Percentiles rank a stretch among this genome's conserved stretches.
Evolutionary conservation across 2,329 filamentous ascomycete genomes (phyloP).

Genomic region (Bipolaris zeicola): DNA sequence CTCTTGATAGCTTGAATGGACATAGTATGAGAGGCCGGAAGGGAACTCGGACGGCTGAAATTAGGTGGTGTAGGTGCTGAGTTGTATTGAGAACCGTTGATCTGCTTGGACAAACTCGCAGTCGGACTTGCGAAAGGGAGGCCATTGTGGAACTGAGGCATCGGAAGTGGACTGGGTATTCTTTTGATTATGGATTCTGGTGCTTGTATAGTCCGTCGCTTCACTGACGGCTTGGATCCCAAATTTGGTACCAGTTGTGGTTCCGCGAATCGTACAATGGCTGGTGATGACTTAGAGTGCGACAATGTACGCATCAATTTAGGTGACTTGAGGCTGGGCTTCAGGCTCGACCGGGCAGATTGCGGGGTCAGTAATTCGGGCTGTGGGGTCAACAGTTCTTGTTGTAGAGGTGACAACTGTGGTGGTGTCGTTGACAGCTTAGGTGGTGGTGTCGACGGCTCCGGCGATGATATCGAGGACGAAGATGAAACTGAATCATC

Average conservation of each 20-base stretch:
- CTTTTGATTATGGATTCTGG: conserved; percentile 10
- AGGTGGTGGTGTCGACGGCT: background rate
- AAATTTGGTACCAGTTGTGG: conserved; percentile 21
- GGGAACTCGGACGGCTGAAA: conserved; percentile 5
- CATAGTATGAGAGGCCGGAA: conserved; percentile 11
- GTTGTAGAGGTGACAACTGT: background rate
- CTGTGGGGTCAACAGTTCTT: background rate
- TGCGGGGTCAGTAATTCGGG: background rate
- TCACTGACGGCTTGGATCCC: conserved; percentile 6
- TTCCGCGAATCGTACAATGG: conserved; percentile 34
- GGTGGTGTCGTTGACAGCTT: background rate
- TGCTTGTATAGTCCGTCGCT: conserved; percentile 7
- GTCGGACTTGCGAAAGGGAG: conserved; percentile 10
- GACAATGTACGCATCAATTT: conserved; percentile 18
- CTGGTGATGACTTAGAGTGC: conserved; percentile 24
- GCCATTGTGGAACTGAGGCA: conserved; percentile 10
- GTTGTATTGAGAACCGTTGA: conserved; percentile 5
- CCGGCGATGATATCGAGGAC: background rate
- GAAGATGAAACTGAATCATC: conserved; percentile 26
- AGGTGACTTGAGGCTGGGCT: conserved; percentile 28
- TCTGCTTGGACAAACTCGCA: conserved; percentile 11
- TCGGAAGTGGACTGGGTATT: conserved; percentile 11
- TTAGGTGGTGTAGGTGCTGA: conserved; percentile 13
- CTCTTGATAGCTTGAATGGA: conserved; percentile 9
- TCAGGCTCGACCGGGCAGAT: conserved; percentile 26